These are phyloP conservation scores for Dictyostelium intermedium DNA, from an alignment of 78 protist species.

Conservation along the genomic window DNA sequence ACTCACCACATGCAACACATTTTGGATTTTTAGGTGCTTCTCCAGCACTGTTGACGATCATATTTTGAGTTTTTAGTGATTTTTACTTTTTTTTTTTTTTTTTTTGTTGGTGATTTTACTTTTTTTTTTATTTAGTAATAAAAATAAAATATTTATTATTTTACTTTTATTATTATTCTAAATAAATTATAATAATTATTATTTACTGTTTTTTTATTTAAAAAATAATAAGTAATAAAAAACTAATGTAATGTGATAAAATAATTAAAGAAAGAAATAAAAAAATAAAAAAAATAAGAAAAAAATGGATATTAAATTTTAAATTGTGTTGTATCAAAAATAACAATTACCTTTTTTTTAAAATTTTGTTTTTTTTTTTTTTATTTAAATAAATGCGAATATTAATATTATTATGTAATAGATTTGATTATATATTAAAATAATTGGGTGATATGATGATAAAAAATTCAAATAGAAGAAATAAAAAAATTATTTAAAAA, in stretches of 20 bases:
- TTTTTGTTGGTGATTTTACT: neutral
- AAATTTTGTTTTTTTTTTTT: neutral
- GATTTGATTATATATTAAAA: neutral
- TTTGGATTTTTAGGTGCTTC: slow-evolving; percentile 65
- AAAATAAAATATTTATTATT: neutral
- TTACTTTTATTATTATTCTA: neutral
- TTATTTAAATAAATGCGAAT: neutral
- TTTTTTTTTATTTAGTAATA: neutral
- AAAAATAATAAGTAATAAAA: neutral
- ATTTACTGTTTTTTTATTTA: neutral
- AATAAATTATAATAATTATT: neutral
- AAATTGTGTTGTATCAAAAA: neutral
- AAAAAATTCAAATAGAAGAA: neutral
- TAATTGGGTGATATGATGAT: neutral
- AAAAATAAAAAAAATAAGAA: neutral
- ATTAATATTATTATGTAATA: neutral
- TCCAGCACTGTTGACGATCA: slow-evolving; percentile 15
- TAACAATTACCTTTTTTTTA: neutral
- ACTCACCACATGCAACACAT: slow-evolving; percentile 44
- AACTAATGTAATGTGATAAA: neutral
- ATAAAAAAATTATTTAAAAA: neutral
- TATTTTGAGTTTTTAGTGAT: no score
- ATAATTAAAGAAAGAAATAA: no score
- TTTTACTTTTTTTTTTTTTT: neutral
- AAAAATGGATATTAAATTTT: neutral